Evolutionary conservation across 495 filamentous ascomycete species (phyloP).

Genomic region (Penicillium atrosanguineum): DNA sequence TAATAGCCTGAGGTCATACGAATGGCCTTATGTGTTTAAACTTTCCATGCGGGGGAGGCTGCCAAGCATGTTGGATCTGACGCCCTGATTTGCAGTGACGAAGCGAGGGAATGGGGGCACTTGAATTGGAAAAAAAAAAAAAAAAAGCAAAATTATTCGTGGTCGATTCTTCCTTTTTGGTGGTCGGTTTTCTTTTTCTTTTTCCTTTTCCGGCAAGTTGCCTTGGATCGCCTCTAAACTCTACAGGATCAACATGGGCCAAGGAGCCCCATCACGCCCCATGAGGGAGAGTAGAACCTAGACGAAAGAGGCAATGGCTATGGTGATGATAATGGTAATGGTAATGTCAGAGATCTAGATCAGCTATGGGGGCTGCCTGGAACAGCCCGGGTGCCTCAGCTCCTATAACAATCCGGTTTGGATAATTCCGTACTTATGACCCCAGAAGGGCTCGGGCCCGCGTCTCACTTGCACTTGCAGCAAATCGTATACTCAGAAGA

Average conservation of each 20-base stretch:
- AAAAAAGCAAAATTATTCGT: not conserved
- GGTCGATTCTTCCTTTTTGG: not conserved
- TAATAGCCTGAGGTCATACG: slow-evolving; percentile 20
- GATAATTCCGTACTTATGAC: not conserved
- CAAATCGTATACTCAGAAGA: no score
- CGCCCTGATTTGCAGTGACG: slow-evolving; percentile 32
- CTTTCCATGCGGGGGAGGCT: slow-evolving; percentile 37
- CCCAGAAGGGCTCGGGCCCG: not conserved
- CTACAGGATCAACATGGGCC: not conserved
- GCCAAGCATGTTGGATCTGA: slow-evolving; percentile 30
- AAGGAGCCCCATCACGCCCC: not conserved
- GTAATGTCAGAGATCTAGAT: not conserved
- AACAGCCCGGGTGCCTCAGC: not conserved
- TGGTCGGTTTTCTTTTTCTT: not conserved
- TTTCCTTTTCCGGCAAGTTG: not conserved
- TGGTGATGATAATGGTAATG: no score
- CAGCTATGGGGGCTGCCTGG: not conserved
- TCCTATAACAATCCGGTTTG: not conserved
- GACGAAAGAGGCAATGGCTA: not conserved
- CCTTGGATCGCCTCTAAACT: not conserved
- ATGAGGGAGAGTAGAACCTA: not conserved
- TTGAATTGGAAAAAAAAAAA: not conserved
- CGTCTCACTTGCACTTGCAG: not conserved
- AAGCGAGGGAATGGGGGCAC: slow-evolving; percentile 12
- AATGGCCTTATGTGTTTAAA: slow-evolving; percentile 16